Conservation (phyloP, 169 alveolate genomes). For the Eimeria praecox region DNA sequence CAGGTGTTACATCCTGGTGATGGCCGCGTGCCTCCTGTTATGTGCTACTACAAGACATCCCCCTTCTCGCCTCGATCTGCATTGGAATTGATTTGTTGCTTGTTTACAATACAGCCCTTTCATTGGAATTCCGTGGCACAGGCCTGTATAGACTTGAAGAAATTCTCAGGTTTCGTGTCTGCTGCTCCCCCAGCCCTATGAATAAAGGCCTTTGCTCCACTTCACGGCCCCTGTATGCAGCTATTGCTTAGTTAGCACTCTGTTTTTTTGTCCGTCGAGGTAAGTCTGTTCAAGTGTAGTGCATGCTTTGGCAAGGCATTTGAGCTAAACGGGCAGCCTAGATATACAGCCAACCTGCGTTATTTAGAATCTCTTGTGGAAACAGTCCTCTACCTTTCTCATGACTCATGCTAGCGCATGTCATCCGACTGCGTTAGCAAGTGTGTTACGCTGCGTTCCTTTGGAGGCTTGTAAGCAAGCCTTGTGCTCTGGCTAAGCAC, state of each 20-base stretch:
- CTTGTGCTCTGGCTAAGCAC: too few relatives aligned
- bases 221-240: background rate
- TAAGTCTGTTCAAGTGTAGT: too few relatives aligned
- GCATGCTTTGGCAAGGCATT: background rate
- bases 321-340: background rate
- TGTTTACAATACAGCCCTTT: too few relatives aligned
- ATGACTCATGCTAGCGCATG: background rate
- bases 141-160: too few relatives aligned
- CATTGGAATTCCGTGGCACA: too few relatives aligned
- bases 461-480: background rate
- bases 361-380: background rate
- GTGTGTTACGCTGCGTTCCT: background rate
- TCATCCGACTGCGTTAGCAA: background rate
- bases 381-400: background rate
- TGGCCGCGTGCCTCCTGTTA: too few relatives aligned
- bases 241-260: background rate
- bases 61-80: too few relatives aligned
- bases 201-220: background rate
- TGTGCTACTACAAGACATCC: too few relatives aligned
- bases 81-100: too few relatives aligned
- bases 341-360: background rate
- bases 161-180: background rate
- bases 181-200: background rate
- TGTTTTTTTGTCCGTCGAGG: too few relatives aligned
- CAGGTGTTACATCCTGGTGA: too few relatives aligned